Evolutionary conservation across 176 grass and related monocot species (phyloP).

Genomic region (Eleusine coracana): DNA sequence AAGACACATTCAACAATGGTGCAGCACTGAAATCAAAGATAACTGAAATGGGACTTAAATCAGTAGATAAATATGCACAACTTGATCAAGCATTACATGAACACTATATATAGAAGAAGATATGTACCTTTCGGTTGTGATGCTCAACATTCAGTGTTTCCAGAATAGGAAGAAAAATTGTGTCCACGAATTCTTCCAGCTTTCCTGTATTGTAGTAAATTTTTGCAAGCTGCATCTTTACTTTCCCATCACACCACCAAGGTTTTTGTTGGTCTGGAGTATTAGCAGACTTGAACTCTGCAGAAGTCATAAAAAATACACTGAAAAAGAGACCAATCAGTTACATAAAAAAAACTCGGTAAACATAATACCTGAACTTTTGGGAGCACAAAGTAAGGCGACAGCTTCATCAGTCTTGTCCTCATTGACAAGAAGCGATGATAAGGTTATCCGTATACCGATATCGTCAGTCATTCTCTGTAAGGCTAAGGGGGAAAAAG

Average conservation of each 20-base stretch:
- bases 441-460: slow-evolving; percentile 67
- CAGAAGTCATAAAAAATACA: slow-evolving; percentile 29
- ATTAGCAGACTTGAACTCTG: slow-evolving; percentile 41
- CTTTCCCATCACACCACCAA: slow-evolving; percentile 86
- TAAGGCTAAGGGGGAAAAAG: slow-evolving; percentile 56
- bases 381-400: slow-evolving; percentile 72
- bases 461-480: slow-evolving; percentile 64
- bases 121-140: slow-evolving; percentile 76
- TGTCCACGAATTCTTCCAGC: slow-evolving; percentile 66
- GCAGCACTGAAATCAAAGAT: background rate
- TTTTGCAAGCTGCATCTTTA: slow-evolving; percentile 91
- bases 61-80: background rate
- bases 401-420: slow-evolving; percentile 66
- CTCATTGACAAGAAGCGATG: slow-evolving; percentile 73
- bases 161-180: slow-evolving; percentile 77
- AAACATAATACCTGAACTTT: slow-evolving; percentile 47
- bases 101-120: background rate
- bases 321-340: background rate
- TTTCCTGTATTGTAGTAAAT: slow-evolving; percentile 69
- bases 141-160: slow-evolving; percentile 80
- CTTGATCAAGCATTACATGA: slow-evolving; percentile 21
- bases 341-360: background rate
- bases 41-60: background rate
- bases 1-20: background rate
- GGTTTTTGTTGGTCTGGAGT: slow-evolving; percentile 48